These are phyloP conservation scores for Loxodes magnus DNA, from an alignment of 73 alveolate genomes.

Conservation along the genomic window DNA sequence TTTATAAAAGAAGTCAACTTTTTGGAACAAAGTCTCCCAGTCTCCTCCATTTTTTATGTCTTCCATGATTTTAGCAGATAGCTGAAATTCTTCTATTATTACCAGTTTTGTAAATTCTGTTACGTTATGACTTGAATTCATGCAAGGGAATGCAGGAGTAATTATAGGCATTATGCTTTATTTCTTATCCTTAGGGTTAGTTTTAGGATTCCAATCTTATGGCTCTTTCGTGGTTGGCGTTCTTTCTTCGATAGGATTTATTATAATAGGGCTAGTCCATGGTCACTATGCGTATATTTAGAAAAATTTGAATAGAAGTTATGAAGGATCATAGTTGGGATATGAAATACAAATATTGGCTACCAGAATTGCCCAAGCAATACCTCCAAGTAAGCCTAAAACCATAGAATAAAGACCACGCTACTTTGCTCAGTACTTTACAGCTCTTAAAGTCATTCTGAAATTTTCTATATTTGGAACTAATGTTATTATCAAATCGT, in stretches of 20 bases:
- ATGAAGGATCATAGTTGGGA: constrained; percentile 62
- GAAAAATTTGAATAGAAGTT: constrained; percentile 70
- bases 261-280: constrained; percentile 75
- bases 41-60: constrained; percentile 28
- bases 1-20: constrained; percentile 53
- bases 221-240: neutral
- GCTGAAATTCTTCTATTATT: constrained; percentile 59
- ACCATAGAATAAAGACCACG: constrained; percentile 89
- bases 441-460: constrained; percentile 70
- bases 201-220: no score
- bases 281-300: constrained; percentile 61
- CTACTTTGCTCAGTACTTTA: constrained; percentile 95
- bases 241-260: constrained; percentile 34
- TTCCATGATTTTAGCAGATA: constrained; percentile 41
- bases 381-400: constrained; percentile 84
- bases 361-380: constrained; percentile 82
- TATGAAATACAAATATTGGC: constrained; percentile 69
- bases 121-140: constrained; percentile 70
- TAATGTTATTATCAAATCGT: constrained; percentile 66
- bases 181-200: no score
- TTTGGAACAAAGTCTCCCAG: constrained; percentile 69
- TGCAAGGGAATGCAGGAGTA: constrained; percentile 92
- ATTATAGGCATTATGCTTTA: constrained; percentile 75
- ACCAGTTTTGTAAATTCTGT: constrained; percentile 49
- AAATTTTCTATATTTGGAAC: constrained; percentile 73